These are phyloP conservation scores for Discostella stelligeroides DNA, from an alignment of 108 stramenopile genomes.

Conservation along the genomic window DNA sequence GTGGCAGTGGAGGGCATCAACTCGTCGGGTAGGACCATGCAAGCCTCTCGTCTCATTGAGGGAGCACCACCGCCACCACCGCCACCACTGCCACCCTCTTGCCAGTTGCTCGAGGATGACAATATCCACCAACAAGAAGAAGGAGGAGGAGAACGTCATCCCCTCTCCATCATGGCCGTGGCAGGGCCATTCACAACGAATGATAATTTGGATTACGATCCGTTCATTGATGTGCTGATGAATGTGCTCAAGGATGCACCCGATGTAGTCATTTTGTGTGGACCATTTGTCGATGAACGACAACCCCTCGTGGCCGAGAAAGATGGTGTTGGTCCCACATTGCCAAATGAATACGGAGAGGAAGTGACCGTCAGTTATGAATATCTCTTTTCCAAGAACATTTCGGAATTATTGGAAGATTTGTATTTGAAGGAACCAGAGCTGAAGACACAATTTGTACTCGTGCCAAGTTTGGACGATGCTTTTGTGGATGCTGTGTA, in stretches of 20 bases:
- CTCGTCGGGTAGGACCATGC: slow-evolving; percentile 78
- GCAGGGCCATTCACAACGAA: slow-evolving; percentile 93
- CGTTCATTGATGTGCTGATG: slow-evolving; percentile 85
- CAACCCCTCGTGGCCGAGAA: slow-evolving; percentile 66
- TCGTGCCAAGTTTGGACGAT: slow-evolving; percentile 95
- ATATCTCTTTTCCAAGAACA: slow-evolving; percentile 75
- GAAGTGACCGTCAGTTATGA: slow-evolving; percentile 75
- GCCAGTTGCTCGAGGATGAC: no score
- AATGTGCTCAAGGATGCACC: slow-evolving; percentile 65
- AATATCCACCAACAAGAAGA: neutral
- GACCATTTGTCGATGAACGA: slow-evolving; percentile 94
- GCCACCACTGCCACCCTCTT: neutral
- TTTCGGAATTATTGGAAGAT: slow-evolving; percentile 64
- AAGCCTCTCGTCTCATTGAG: slow-evolving; percentile 75
- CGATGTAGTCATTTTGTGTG: slow-evolving; percentile 92
- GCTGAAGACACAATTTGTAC: slow-evolving; percentile 86
- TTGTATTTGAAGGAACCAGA: slow-evolving; percentile 45
- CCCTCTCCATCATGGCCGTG: slow-evolving; percentile 78
- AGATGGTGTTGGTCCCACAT: slow-evolving; percentile 17
- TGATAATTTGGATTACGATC: slow-evolving; percentile 88
- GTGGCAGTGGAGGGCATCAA: slow-evolving; percentile 94
- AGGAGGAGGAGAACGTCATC: slow-evolving; percentile 41
- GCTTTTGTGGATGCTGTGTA: slow-evolving; percentile 91
- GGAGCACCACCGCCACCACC: slow-evolving; percentile 49
- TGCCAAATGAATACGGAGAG: slow-evolving; percentile 55